A percentile compares a stretch with the other conserved stretches of the same genome.
Conservation (phyloP, 345 rosid species). For the Eucalyptus erythrocorys region DNA sequence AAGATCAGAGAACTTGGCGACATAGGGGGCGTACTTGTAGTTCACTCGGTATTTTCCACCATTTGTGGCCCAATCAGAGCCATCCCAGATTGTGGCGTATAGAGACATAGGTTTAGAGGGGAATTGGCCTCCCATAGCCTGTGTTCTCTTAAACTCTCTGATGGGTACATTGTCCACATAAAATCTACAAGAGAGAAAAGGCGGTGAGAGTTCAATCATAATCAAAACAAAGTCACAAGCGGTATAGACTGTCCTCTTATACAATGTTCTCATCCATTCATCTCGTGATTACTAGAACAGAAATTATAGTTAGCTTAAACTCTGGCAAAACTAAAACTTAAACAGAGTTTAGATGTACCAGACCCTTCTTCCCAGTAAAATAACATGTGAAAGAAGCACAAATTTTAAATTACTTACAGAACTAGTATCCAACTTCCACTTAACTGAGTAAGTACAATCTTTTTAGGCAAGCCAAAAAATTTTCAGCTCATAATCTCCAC, state of each 20-base stretch:
- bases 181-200: conserved; percentile 37
- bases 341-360: background rate
- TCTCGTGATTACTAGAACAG: background rate
- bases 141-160: conserved; percentile 62
- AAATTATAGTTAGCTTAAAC: background rate
- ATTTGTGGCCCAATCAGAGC: conserved; percentile 89
- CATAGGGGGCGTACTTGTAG: conserved; percentile 88
- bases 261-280: background rate
- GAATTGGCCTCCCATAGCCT: conserved; percentile 70
- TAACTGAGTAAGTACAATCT: background rate
- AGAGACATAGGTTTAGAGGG: conserved; percentile 96
- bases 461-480: background rate
- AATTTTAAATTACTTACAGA: background rate
- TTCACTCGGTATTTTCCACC: conserved; percentile 93
- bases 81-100: conserved; percentile 97
- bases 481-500: background rate
- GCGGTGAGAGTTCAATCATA: background rate
- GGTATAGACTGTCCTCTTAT: background rate
- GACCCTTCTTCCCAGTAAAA: background rate
- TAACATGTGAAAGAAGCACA: background rate
- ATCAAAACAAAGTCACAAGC: background rate
- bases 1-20: conserved; percentile 51
- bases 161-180: conserved; percentile 69
- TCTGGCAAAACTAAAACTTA: background rate
- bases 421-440: background rate